phyloP scores from a whole-genome alignment of 2,329 filamentous ascomycete genomes.

The Colletotrichum viniferum region DNA sequence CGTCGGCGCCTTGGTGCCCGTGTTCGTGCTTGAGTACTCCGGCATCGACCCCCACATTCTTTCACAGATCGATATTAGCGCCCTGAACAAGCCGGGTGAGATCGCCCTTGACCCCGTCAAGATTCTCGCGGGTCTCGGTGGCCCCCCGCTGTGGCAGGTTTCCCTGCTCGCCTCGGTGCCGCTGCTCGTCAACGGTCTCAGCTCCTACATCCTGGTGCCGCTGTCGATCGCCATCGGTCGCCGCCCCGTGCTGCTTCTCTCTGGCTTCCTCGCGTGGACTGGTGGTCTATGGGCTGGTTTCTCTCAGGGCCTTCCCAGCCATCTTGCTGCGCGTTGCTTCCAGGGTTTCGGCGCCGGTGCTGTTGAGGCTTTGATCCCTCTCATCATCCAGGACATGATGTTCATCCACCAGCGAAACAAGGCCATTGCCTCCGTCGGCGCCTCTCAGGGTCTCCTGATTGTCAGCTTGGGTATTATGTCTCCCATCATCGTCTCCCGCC shows the following conservation, averaged over 20 bases:
- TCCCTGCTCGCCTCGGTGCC: constrained; percentile 37
- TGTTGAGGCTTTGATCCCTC: constrained; percentile 38
- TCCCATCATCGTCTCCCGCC: constrained; percentile 33
- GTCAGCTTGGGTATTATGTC: constrained; percentile 31
- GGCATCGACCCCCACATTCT: constrained; percentile 35
- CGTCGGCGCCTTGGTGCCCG: constrained; percentile 34
- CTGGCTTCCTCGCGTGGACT: constrained; percentile 34
- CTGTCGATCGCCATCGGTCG: constrained; percentile 40
- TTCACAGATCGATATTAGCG: constrained; percentile 24
- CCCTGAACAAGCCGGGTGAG: constrained; percentile 17
- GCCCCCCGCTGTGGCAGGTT: constrained; percentile 33
- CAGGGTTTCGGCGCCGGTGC: constrained; percentile 40
- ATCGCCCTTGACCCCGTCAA: constrained; percentile 30
- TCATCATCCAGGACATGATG: constrained; percentile 42
- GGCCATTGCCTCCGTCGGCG: constrained; percentile 34
- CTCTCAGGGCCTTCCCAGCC: constrained; percentile 31
- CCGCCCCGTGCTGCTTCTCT: constrained; percentile 37
- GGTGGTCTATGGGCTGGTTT: constrained; percentile 40
- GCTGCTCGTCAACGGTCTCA: constrained; percentile 37
- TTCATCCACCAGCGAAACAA: constrained; percentile 42
- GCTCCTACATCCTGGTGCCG: constrained; percentile 40
- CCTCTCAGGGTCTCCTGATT: constrained; percentile 32
- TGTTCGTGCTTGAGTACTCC: constrained; percentile 38
- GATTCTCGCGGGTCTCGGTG: constrained; percentile 30
- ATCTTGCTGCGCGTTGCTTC: constrained; percentile 36